Base-by-base conservation (phyloP, 208 protist genomes). In the Kentomonas sorsogonicus region DNA sequence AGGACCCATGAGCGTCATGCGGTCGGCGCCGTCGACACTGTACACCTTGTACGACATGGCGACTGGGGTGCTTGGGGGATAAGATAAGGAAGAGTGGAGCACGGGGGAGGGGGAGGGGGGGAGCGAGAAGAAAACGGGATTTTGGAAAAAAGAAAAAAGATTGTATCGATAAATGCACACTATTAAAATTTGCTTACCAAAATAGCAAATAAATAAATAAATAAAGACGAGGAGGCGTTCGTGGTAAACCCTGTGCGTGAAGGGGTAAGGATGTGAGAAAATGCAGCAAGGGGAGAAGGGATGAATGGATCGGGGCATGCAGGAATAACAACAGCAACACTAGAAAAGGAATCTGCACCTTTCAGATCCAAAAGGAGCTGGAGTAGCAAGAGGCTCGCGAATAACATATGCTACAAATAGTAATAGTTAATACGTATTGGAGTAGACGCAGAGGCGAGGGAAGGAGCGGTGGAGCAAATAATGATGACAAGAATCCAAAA, bases 1-100 rank as follows among this genome's bases (percentile, higher is more conserved):
- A 0, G 83, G 78, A 6, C 78, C 70, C 54, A 90, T 76, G 23
- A 95, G 72, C 31, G 77, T 81, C 34, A 95, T 60, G 18, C 89
- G 78, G 63, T 95, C 89, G n/a, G 77, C 89, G 53, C 74, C 77
- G 51, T 95, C 89, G 18, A 95, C 86, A 5, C 79, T 63, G 66
- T 80, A 89, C 20, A 95, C 89, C 23, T 88, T 52, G 60, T 86
- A 91, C 13, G 83, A 72, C 84, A 91, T 84, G 25, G n/a, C 13
- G 10, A 7, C 30, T 20, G 9, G 22, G 26, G 5, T 52, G 36
- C 18, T 41, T 9, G 36, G 6, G 34, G 40, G 4, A 9, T 18
- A 10, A 38, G 30, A 53, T 33, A 53, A 53, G 15, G 6, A 57
- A 45, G 36, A 29, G 6, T 15, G 9, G 22, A 15, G 26, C 5